A percentile compares a stretch with the other conserved stretches of the same genome.
Evolutionary conservation across 75 land plant species (phyloP).

Genomic region (Picea sitchensis): DNA sequence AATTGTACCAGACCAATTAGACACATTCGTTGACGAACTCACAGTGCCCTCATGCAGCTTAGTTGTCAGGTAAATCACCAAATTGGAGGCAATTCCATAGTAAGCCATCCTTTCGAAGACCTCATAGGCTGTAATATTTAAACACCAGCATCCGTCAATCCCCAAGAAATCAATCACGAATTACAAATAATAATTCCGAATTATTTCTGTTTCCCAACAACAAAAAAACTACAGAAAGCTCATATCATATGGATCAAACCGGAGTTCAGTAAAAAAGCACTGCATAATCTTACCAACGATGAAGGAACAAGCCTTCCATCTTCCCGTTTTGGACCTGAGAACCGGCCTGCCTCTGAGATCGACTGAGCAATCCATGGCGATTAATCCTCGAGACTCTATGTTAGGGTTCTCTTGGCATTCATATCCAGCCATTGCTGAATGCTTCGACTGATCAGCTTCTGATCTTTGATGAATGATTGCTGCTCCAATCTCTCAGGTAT

Average conservation of each 20-base stretch:
- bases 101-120: conserved; percentile 26
- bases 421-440: no score
- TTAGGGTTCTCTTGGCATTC: neutral
- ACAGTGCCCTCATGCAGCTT: conserved; percentile 27
- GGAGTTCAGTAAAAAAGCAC: no score
- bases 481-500: no score
- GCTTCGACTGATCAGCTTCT: no score
- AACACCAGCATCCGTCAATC: no score
- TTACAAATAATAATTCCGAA: no score
- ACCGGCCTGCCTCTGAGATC: conserved; percentile 31
- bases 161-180: no score
- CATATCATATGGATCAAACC: no score
- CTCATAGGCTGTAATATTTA: conserved; percentile 25
- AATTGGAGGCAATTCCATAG: conserved; percentile 31
- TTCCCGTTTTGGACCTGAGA: conserved; percentile 21
- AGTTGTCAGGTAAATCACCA: conserved; percentile 34
- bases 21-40: conserved; percentile 29
- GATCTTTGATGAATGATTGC: no score
- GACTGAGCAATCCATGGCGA: conserved; percentile 26
- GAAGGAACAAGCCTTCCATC: conserved; percentile 34
- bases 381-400: neutral
- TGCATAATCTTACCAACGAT: conserved; percentile 21
- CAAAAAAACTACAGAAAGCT: no score
- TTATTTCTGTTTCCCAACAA: no score
- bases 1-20: conserved; percentile 39